These are phyloP conservation scores for Lactarius indigo DNA, from an alignment of 768 basidiomycete species.

Conservation along the genomic window DNA sequence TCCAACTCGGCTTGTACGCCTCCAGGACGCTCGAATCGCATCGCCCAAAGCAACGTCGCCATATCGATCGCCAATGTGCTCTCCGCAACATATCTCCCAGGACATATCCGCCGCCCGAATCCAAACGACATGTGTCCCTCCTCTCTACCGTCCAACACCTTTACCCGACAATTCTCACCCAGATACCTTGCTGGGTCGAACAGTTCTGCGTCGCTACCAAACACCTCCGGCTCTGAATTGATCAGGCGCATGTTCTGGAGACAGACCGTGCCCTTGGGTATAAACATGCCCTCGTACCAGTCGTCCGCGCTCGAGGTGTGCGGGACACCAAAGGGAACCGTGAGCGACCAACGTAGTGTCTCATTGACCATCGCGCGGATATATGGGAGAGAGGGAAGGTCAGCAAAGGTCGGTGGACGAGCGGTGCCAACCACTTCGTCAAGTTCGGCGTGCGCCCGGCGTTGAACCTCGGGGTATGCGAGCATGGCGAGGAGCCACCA, in stretches of 20 bases:
- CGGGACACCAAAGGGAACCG: constrained; percentile 26
- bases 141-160: constrained; percentile 27
- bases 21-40: constrained; percentile 16
- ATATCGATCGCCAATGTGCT: constrained; percentile 32
- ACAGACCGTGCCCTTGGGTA: neutral
- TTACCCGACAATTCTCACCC: neutral
- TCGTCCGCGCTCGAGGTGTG: constrained; percentile 2
- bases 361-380: no score
- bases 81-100: constrained; percentile 34
- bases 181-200: neutral
- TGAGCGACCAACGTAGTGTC: no score
- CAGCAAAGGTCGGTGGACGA: constrained; percentile 22
- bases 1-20: constrained; percentile 10
- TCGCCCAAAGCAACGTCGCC: constrained; percentile 31
- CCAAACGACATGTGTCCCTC: constrained; percentile 20
- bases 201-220: no score
- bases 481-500: constrained; percentile 41
- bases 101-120: constrained; percentile 33
- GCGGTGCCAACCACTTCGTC: constrained; percentile 35
- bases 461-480: constrained; percentile 36
- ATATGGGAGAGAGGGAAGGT: no score
- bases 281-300: constrained; percentile 9
- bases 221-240: neutral
- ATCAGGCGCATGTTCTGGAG: neutral
- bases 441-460: constrained; percentile 40